Evolutionary conservation across 441 rosid species (phyloP).

Genomic region (Arabidopsis lyrata): DNA sequence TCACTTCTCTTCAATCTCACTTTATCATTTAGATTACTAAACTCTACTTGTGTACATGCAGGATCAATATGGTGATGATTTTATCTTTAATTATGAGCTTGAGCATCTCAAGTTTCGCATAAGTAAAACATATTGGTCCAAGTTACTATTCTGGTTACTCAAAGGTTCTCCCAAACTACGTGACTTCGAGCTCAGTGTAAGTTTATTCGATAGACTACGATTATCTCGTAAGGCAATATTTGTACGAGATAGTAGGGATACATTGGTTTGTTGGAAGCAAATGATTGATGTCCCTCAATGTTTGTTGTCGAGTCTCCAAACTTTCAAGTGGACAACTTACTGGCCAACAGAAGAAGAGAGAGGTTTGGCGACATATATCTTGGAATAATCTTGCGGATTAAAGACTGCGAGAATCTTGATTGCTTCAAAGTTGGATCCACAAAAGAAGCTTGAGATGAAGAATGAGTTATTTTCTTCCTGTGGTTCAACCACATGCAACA

Average conservation of each 20-base stretch:
- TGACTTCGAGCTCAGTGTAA: not conserved
- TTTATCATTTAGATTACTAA: not conserved
- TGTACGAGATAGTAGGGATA: no score
- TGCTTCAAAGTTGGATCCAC: not conserved
- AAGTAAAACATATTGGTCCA: not conserved
- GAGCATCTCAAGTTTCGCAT: not conserved
- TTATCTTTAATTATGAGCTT: not conserved
- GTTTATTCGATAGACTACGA: not conserved
- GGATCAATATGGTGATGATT: not conserved
- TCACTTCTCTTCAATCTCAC: not conserved
- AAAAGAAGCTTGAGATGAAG: no score
- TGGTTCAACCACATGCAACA: not conserved
- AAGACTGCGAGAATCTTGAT: not conserved
- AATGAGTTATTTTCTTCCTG: not conserved
- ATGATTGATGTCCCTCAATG: not conserved
- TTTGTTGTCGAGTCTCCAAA: not conserved
- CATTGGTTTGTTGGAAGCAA: not conserved
- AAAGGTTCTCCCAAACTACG: not conserved
- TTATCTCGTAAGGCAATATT: no score
- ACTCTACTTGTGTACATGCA: not conserved
- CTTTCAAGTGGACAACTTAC: not conserved
- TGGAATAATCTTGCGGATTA: not conserved
- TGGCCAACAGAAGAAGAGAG: not conserved
- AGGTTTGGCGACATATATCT: not conserved
- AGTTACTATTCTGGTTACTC: conserved; percentile 1